Base-by-base conservation (phyloP, 169 alveolate species). In the Cryptosporidium baileyi region DNA sequence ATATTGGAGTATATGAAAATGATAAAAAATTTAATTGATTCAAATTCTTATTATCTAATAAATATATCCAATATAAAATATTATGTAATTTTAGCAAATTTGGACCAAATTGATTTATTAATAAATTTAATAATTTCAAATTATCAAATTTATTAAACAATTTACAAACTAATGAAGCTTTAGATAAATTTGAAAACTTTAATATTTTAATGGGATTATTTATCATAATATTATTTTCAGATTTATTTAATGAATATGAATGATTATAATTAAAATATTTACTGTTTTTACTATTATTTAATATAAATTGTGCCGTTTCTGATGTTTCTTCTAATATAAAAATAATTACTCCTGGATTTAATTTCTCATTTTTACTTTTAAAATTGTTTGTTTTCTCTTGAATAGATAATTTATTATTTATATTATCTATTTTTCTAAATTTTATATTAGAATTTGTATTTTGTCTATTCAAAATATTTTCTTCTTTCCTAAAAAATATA, bases 271-370 rank as follows among this genome's bases (percentile, higher is more conserved):
- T 60, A 22, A 38, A 51, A 26, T 57, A 41, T 30, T 36, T 74
- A 43, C 74, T 54, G 4, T 59, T 24, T 24, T 40, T 54, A 1
- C 85, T 52, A 34, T 74, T 67, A 36, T 34, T 41, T 26, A 74
- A 36, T n/a, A 74, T 28, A 19, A 52, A 54, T 26, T 74, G 85
- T 4, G 61, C 85, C 32, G 67, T 26, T 22, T 74, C 85, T 1
- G 85, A 74, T 19, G 74, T 59, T 22, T 74, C 85, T 24, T 74
- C 85, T 34, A 74, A 57, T 5, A 74, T 59, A 49, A 74, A 54
- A 22, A 74, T 1, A 40, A 74, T 51, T 2, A 59, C 85, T 22
- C 85, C 85, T 7, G 85, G 85, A 36, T 74, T 74, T 57, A 5
- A 19, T 19, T 7, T 24, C 15, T 5, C 40, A 13, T 38, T 17